Evolutionary conservation across 371 early-diverging fungal genomes (phyloP), one percentile per base, ranked within the genome.

Genomic region (Zychaea mexicana): DNA sequence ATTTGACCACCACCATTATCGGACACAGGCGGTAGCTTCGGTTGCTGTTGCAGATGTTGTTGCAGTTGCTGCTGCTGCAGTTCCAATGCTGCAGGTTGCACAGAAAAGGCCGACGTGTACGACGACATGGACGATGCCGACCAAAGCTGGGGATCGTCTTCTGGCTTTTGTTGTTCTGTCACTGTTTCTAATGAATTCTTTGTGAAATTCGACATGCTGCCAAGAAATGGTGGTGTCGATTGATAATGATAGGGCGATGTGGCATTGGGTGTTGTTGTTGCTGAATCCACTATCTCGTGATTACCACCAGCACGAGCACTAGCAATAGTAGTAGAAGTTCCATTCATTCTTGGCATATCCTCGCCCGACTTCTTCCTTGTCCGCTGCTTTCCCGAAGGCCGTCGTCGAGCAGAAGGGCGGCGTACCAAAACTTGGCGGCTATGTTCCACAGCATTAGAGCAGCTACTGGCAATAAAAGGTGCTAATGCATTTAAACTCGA

Each of bases 391-490:
- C 31, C 31, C 32, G 58, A 38, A 9, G 58, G 58, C 3, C 22
- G 36, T 21, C 58, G 22, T 27, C 26, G 13, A 6, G 26, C 27
- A 13, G 54, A 28, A 6, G 12, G 5, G 6, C 31, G 60, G 38
- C 9, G 61, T 22, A 27, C 17, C 32, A 21, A n/a, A 28, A 10
- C 13, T 17, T 49, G 62, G 9, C 69, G 62, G 3, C 64, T 52
- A 26, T 73, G 76, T 39, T 71, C 73, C 2, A 69, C 55, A 2
- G 78, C 78, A 31, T 76, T 78, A 10, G 78, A 67, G 5, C 78
- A 69, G 52, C 78, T 80, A 26, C 78, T 77, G 13, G 86, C 79
- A 39, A 88, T 67, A 56, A 85, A 88, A 15, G 88, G 86, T 9
- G 79, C 70, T 0, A 88, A 66, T 5, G 79, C 75, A 3, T 68